A percentile compares a stretch with the other conserved stretches of the same genome.
These are phyloP conservation scores for Naganishia friedmannii DNA, from an alignment of 768 basidiomycete genomes.

Conservation along the genomic window DNA sequence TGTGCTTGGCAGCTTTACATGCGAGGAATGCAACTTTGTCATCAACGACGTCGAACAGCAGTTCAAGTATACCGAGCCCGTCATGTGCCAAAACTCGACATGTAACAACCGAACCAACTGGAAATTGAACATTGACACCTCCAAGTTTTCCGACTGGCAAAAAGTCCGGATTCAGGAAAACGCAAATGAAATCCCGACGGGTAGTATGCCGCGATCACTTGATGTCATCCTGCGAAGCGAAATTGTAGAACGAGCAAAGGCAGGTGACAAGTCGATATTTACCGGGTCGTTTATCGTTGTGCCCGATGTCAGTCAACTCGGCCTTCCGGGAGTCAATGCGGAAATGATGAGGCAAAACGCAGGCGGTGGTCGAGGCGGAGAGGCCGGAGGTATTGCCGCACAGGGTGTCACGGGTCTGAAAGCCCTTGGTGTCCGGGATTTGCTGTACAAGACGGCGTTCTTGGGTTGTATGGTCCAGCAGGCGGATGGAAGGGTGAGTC, in stretches of 20 bases:
- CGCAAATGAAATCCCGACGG: conserved; percentile 96
- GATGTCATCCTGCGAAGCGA: conserved; percentile 94
- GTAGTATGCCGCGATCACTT: conserved; percentile 90
- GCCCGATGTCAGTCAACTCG: conserved; percentile 93
- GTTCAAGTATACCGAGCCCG: conserved; percentile 99
- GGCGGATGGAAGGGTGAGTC: conserved; percentile 76
- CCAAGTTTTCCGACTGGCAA: conserved; percentile 98
- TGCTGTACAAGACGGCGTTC: conserved; percentile 98
- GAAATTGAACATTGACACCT: conserved; percentile 92
- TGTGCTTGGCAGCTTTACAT: conserved; percentile 87
- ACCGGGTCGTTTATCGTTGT: conserved; percentile 98
- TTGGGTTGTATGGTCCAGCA: conserved; percentile 96
- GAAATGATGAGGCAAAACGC: conserved; percentile 83
- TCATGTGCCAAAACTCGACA: conserved; percentile 86
- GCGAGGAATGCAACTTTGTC: conserved; percentile 78
- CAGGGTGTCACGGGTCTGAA: conserved; percentile 90
- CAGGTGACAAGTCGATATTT: conserved; percentile 97
- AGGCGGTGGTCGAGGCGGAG: conserved; percentile 61
- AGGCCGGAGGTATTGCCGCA: conserved; percentile 59
- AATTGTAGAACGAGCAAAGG: conserved; percentile 97
- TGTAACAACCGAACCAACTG: conserved; percentile 86
- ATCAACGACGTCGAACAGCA: conserved; percentile 96
- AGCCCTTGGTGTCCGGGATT: conserved; percentile 85
- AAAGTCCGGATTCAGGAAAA: conserved; percentile 99
- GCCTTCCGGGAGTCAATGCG: conserved; percentile 89